Conservation (phyloP, 805 yeast species). For the Limtongozyma cylindracea region DNA sequence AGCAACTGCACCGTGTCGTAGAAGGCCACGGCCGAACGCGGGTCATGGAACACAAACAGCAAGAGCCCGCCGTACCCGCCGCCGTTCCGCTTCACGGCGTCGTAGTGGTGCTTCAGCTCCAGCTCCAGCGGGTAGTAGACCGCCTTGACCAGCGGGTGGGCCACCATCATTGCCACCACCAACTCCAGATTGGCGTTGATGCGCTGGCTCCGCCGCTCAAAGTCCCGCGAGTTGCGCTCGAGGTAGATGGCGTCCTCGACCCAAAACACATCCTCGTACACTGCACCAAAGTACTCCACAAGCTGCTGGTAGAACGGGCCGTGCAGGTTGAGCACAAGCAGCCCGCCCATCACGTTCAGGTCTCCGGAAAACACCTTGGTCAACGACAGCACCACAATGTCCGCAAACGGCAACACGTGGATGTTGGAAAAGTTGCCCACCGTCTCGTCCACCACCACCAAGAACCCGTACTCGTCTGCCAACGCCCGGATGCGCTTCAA, state of each 20-base stretch:
- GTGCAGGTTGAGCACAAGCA: conserved; percentile 50
- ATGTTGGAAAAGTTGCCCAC: conserved; percentile 78
- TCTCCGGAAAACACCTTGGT: conserved; percentile 90
- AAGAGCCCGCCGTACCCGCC: conserved; percentile 86
- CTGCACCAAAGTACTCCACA: conserved; percentile 20
- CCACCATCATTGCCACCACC: conserved; percentile 24
- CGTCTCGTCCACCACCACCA: conserved; percentile 80
- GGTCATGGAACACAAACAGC: conserved; percentile 42
- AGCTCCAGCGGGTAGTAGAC: conserved; percentile 49
- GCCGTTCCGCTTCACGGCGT: conserved; percentile 29
- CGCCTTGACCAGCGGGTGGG: conserved; percentile 25
- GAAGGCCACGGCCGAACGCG: conserved; percentile 42
- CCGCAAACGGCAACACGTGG: conserved; percentile 63
- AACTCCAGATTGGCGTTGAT: conserved; percentile 30
- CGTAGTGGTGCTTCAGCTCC: conserved; percentile 38
- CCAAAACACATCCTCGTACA: conserved; percentile 62
- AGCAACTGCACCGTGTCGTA: conserved; percentile 45
- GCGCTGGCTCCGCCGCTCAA: conserved; percentile 29
- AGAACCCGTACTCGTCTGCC: conserved; percentile 46
- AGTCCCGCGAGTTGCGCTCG: conserved; percentile 87
- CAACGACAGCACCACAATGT: conserved; percentile 63
- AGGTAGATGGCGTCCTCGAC: conserved; percentile 80
- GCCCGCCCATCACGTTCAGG: conserved; percentile 89
- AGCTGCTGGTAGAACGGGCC: conserved; percentile 22
- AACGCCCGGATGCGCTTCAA: conserved; percentile 34